Percentiles rank a stretch among this genome's conserved stretches.
Evolutionary conservation across 306 rosid species (phyloP).

Genomic region (Rosa multiflora): DNA sequence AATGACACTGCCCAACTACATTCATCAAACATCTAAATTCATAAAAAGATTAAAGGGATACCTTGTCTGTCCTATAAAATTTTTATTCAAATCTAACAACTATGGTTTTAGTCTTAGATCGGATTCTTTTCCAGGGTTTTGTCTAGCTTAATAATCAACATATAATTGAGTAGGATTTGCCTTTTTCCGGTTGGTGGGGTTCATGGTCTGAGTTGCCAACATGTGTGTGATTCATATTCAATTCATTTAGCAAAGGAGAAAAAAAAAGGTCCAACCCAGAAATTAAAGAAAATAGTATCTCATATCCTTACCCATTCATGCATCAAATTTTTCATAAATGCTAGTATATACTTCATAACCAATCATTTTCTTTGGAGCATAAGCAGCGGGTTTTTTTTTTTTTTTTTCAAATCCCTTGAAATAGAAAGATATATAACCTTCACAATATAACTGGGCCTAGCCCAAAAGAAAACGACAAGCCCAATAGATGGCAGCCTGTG

Average conservation of each 20-base stretch:
- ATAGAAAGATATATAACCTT: not conserved
- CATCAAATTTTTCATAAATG: not conserved
- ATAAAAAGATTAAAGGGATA: conserved; percentile 21
- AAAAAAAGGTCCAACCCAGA: not conserved
- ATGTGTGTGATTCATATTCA: conserved; percentile 14
- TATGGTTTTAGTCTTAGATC: conserved; percentile 13
- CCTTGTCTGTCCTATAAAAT: conserved; percentile 20
- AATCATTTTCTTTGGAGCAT: not conserved
- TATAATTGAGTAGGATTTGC: conserved; percentile 16
- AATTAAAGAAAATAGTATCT: not conserved
- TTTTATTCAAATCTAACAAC: conserved; percentile 25
- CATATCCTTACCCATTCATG: not conserved
- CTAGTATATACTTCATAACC: not conserved
- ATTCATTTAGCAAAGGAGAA: conserved; percentile 1
- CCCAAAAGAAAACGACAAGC: not conserved
- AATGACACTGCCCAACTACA: conserved; percentile 18
- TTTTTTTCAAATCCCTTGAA: no score
- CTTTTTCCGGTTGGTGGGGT: conserved; percentile 36
- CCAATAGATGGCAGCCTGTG: not conserved
- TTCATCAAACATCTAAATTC: conserved; percentile 11
- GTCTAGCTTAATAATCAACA: conserved; percentile 25
- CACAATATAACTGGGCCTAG: not conserved
- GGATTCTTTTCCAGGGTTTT: conserved; percentile 29
- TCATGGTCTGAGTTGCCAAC: conserved; percentile 29
- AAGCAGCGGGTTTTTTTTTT: no score